phyloP scores from a whole-genome alignment of 2,329 filamentous ascomycete species.

The Fusarium domesticum region DNA sequence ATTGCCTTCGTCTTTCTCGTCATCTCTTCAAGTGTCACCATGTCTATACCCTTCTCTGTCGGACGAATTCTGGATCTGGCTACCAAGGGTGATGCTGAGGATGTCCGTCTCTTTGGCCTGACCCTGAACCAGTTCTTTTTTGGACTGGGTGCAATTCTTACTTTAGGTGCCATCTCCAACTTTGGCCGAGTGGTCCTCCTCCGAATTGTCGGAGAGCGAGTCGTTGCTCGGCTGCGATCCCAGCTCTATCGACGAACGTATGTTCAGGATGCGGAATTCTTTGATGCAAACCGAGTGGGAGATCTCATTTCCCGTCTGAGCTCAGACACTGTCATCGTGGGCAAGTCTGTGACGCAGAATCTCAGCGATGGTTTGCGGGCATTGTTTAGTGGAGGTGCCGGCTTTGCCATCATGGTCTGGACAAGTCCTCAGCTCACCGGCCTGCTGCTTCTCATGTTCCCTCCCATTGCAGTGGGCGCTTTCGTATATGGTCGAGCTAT shows the following conservation, averaged over 20 bases:
- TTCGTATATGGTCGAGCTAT: conserved; percentile 90
- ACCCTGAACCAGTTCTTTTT: conserved; percentile 85
- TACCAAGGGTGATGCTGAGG: conserved; percentile 67
- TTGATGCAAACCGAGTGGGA: conserved; percentile 94
- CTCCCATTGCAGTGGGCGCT: conserved; percentile 84
- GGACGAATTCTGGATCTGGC: conserved; percentile 93
- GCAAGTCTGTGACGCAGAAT: conserved; percentile 98
- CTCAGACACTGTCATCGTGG: conserved; percentile 95
- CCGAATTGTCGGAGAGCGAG: conserved; percentile 89
- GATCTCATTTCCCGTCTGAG: conserved; percentile 94
- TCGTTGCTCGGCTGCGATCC: conserved; percentile 84
- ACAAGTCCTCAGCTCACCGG: conserved; percentile 88
- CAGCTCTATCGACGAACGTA: conserved; percentile 90
- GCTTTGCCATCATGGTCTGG: conserved; percentile 92
- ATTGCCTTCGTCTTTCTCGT: conserved; percentile 82
- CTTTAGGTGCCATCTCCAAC: conserved; percentile 82
- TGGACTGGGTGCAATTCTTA: conserved; percentile 71
- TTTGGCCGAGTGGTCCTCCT: conserved; percentile 92
- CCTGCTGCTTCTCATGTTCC: conserved; percentile 81
- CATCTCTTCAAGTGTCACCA: conserved; percentile 86
- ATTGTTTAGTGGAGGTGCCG: conserved; percentile 83
- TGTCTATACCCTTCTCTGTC: conserved; percentile 95
- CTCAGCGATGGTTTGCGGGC: conserved; percentile 92
- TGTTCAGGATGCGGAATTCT: conserved; percentile 97
- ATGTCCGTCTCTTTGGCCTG: conserved; percentile 74